A percentile compares a stretch with the other conserved stretches of the same genome.
Evolutionary conservation across 805 yeast species (phyloP).

Genomic region (Yamadazyma akitaensis): DNA sequence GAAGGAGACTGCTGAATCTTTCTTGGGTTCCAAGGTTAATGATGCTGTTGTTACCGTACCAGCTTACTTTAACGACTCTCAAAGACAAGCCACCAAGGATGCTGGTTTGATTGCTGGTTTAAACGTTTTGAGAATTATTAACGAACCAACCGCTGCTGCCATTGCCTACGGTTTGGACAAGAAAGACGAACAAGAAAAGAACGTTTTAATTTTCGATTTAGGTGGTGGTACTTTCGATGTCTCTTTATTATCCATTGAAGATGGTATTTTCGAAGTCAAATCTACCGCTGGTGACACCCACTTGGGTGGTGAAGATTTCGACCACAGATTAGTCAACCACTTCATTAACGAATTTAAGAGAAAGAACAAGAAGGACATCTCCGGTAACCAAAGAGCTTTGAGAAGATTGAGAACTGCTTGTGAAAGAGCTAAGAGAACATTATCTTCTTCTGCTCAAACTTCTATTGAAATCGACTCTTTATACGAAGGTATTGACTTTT

Average conservation of each 20-base stretch:
- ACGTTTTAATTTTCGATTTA: conserved; percentile 46
- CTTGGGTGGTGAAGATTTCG: conserved; percentile 97
- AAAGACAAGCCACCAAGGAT: conserved; percentile 97
- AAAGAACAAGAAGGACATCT: conserved; percentile 93
- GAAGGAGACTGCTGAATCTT: conserved; percentile 93
- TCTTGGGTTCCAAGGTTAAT: conserved; percentile 49
- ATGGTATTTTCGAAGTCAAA: conserved; percentile 49
- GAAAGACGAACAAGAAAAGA: conserved; percentile 63
- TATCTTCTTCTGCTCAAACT: conserved; percentile 94
- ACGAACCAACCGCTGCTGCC: conserved; percentile 89
- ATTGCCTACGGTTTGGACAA: conserved; percentile 60
- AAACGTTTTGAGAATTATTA: conserved; percentile 90
- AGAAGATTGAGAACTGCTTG: conserved; percentile 99
- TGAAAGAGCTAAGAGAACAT: conserved; percentile 98
- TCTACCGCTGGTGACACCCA: conserved; percentile 50
- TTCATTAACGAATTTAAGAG: conserved; percentile 95
- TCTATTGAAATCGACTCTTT: conserved; percentile 93
- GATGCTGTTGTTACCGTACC: conserved; percentile 97
- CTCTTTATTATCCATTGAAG: conserved; percentile 45
- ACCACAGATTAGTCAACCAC: conserved; percentile 91
- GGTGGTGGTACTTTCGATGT: conserved; percentile 52
- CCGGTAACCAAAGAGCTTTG: conserved; percentile 92
- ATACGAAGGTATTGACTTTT: conserved; percentile 93
- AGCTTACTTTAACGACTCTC: conserved; percentile 96
- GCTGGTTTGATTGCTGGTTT: conserved; percentile 96